These are phyloP conservation scores for Simplicillium sp. DNA, from an alignment of 2,329 filamentous ascomycete species.

Conservation along the genomic window DNA sequence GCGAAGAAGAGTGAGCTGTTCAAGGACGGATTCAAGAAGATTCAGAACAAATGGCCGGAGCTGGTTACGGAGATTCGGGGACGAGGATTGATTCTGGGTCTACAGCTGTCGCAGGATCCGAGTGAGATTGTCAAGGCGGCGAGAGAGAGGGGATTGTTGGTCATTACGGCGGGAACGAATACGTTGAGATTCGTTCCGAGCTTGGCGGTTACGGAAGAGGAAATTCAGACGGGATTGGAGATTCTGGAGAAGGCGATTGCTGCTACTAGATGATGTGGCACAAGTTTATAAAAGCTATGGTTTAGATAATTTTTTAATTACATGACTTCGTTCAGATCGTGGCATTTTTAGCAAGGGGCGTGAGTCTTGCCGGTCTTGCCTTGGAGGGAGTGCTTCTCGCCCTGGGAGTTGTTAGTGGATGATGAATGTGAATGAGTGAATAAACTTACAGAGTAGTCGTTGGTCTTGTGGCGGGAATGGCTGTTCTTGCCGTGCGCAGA, in stretches of 20 bases:
- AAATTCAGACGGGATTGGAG: constrained; percentile 68
- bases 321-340: background rate
- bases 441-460: constrained; percentile 37
- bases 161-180: constrained; percentile 91
- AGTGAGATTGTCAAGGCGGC: constrained; percentile 72
- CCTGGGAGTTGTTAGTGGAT: constrained; percentile 23
- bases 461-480: constrained; percentile 32
- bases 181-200: constrained; percentile 88
- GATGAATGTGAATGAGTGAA: background rate
- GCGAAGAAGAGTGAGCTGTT: constrained; percentile 51
- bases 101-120: constrained; percentile 71
- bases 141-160: constrained; percentile 73
- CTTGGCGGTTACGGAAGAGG: constrained; percentile 66
- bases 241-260: constrained; percentile 63
- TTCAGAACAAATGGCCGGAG: constrained; percentile 47
- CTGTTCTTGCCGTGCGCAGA: constrained; percentile 41
- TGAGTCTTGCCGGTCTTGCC: constrained; percentile 89
- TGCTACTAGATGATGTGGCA: constrained; percentile 22
- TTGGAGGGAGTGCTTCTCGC: constrained; percentile 79
- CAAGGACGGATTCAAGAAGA: constrained; percentile 33
- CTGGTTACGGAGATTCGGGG: constrained; percentile 74
- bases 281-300: constrained; percentile 1
- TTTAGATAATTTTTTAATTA: constrained; percentile 1
- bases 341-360: constrained; percentile 56
- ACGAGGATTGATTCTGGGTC: constrained; percentile 73